These are phyloP conservation scores for Panus rudis DNA, from an alignment of 768 basidiomycete genomes.

Conservation along the genomic window DNA sequence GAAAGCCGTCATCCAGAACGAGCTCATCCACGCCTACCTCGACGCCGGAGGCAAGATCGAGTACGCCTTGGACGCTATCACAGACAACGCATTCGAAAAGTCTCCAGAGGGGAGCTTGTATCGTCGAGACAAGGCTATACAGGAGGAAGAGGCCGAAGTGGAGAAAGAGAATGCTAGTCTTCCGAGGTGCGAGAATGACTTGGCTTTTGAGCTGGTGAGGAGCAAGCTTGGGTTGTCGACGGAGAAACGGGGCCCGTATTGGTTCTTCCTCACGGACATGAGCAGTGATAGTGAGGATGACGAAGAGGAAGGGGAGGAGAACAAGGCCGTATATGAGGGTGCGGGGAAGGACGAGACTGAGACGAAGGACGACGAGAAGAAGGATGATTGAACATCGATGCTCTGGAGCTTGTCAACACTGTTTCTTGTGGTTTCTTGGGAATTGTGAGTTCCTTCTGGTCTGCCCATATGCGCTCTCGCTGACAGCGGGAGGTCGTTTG, in stretches of 20 bases:
- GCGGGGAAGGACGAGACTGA: background rate
- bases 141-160: conserved; percentile 15
- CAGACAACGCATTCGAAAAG: conserved; percentile 19
- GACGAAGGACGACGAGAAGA: background rate
- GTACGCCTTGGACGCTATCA: conserved; percentile 25
- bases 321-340: conserved; percentile 4
- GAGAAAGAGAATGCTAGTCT: conserved; percentile 4
- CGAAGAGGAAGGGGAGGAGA: conserved; percentile 2
- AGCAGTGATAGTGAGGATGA: conserved; percentile 3
- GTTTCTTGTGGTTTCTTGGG: too few species aligned
- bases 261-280: conserved; percentile 10
- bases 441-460: background rate
- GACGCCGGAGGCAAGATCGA: conserved; percentile 21
- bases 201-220: conserved; percentile 25
- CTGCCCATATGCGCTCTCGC: background rate
- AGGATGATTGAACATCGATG: too few species aligned
- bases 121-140: conserved; percentile 13
- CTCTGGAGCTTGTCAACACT: too few species aligned
- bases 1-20: conserved; percentile 3
- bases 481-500: too few species aligned
- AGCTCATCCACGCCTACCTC: conserved; percentile 15
- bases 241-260: conserved; percentile 10
- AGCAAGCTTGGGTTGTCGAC: conserved; percentile 19
- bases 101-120: conserved; percentile 20
- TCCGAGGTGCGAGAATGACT: conserved; percentile 22